These are phyloP conservation scores for Cicer chorassanicum DNA, from an alignment of 306 rosid genomes.

Conservation along the genomic window DNA sequence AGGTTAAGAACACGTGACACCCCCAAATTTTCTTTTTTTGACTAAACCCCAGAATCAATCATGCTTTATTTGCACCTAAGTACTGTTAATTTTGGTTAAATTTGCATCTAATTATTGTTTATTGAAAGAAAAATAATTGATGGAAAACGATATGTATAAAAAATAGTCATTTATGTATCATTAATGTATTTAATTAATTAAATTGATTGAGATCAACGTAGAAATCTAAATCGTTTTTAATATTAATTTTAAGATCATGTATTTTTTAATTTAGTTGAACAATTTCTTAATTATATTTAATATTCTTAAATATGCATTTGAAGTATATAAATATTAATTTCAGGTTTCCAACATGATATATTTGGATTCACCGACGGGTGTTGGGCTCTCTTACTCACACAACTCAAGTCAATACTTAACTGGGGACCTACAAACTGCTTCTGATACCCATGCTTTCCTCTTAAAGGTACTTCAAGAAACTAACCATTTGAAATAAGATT, in stretches of 20 bases:
- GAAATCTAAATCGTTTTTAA: no score
- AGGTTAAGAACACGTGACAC: slow-evolving; percentile 50
- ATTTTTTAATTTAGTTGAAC: no score
- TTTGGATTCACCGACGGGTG: slow-evolving; percentile 92
- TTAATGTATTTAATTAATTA: neutral
- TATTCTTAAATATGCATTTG: neutral
- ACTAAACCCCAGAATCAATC: neutral
- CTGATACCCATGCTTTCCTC: slow-evolving; percentile 75
- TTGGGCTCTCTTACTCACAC: slow-evolving; percentile 79
- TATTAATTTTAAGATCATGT: neutral
- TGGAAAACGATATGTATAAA: no score
- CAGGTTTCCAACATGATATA: slow-evolving; percentile 83
- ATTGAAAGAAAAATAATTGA: no score
- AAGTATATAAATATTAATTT: slow-evolving; percentile 13
- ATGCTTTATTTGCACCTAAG: slow-evolving; percentile 9
- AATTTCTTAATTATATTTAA: no score
- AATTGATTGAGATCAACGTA: neutral
- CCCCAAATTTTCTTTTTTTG: neutral
- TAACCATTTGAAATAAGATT: neutral
- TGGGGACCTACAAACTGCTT: slow-evolving; percentile 79
- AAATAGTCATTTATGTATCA: no score
- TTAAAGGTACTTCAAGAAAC: slow-evolving; percentile 59
- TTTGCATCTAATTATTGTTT: no score
- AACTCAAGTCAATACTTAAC: slow-evolving; percentile 58
- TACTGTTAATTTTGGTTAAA: no score